Evolutionary conservation across 2,329 filamentous ascomycete genomes (phyloP).

Genomic region (Trichoderma koningii): DNA sequence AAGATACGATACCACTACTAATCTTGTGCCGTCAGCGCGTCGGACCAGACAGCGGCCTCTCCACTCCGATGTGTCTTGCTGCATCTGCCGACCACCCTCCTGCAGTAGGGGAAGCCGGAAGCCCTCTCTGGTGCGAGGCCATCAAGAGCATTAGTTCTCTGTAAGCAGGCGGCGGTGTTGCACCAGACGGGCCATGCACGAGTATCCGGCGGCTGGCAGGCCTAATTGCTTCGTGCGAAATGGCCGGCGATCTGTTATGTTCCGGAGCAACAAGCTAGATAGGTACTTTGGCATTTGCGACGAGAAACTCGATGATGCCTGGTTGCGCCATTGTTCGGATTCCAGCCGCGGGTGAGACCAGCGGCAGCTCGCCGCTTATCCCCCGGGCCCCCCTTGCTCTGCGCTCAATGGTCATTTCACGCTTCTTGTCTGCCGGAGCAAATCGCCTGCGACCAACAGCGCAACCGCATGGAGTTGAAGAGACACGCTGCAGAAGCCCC

Average conservation of each 20-base stretch:
- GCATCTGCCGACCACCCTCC: slow-evolving; percentile 21
- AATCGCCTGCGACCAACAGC: not conserved
- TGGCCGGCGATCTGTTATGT: not conserved
- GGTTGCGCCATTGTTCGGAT: not conserved
- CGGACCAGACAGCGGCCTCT: slow-evolving; percentile 14
- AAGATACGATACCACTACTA: not conserved
- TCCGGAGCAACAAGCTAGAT: not conserved
- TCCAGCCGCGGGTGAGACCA: slow-evolving; percentile 9
- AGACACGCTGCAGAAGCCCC: slow-evolving; percentile 16
- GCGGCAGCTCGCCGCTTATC: slow-evolving; percentile 1
- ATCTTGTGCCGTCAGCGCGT: slow-evolving; percentile 13
- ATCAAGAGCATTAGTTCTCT: not conserved
- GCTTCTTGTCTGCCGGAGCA: not conserved
- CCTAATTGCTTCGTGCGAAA: not conserved
- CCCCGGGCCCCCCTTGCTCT: not conserved
- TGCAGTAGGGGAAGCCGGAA: slow-evolving; percentile 19
- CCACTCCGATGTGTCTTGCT: slow-evolving; percentile 25
- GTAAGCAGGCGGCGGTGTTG: slow-evolving; percentile 21
- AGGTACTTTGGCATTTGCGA: not conserved
- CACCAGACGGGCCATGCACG: not conserved
- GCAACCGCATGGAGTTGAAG: not conserved
- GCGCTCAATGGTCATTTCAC: not conserved
- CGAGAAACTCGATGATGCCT: not conserved
- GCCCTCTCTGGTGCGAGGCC: slow-evolving; percentile 9
- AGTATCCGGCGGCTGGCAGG: not conserved